These are phyloP conservation scores for Blepharisma japonicum DNA, from an alignment of 73 alveolate genomes.

Conservation along the genomic window DNA sequence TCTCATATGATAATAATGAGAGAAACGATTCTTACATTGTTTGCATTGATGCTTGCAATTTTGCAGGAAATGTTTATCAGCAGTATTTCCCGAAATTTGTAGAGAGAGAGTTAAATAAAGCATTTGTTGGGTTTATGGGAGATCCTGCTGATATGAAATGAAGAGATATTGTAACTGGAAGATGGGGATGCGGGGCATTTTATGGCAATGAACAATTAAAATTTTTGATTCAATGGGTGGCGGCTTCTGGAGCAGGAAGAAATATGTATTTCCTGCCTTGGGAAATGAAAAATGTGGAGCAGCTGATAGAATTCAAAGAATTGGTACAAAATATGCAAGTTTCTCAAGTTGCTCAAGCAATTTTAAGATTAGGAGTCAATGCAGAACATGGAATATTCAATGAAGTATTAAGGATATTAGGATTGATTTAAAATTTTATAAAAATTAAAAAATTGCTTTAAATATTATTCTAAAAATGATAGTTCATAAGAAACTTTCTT, in stretches of 20 bases:
- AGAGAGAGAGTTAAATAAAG: constrained; percentile 42
- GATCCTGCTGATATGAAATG: constrained; percentile 29
- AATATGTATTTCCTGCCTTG: constrained; percentile 40
- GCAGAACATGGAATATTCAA: no score
- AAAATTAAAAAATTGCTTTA: no score
- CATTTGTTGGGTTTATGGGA: constrained; percentile 45
- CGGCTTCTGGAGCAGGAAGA: constrained; percentile 58
- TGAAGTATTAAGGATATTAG: no score
- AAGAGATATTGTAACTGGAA: constrained; percentile 73
- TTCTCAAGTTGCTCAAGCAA: background rate
- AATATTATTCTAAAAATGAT: no score
- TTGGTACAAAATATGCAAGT: background rate
- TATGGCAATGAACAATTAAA: constrained; percentile 80
- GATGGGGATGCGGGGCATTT: constrained; percentile 99
- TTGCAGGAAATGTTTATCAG: constrained; percentile 6
- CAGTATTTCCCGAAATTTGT: constrained; percentile 20
- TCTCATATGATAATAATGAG: constrained; percentile 29
- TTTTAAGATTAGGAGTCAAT: background rate
- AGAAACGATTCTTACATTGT: constrained; percentile 31
- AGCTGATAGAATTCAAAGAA: background rate
- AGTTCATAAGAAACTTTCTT: no score
- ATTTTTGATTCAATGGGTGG: constrained; percentile 79
- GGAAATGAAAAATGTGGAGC: constrained; percentile 25
- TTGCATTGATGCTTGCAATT: constrained; percentile 48
- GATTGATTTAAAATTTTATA: no score